These are phyloP conservation scores for Eucalyptus regnans DNA, from an alignment of 345 rosid species.

Conservation along the genomic window DNA sequence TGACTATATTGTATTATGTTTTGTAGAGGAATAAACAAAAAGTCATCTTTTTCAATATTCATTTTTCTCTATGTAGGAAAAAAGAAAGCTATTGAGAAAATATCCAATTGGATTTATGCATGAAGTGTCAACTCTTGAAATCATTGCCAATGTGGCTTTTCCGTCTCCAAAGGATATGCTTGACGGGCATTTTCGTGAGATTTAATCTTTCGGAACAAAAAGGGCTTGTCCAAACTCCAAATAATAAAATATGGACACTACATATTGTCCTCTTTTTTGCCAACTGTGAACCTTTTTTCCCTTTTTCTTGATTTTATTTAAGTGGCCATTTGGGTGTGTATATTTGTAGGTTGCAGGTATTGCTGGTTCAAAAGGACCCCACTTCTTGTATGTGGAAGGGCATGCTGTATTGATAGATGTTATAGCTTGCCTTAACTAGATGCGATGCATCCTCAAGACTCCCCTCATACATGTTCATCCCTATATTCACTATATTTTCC, in stretches of 20 bases:
- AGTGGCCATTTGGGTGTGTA: background rate
- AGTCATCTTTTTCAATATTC: background rate
- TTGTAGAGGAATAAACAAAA: background rate
- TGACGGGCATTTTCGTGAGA: background rate
- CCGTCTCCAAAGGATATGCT: no score
- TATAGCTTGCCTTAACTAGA: background rate
- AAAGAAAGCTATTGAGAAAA: background rate
- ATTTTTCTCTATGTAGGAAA: background rate
- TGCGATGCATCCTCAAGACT: no score
- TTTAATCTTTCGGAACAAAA: background rate
- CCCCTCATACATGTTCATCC: no score
- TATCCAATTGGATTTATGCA: background rate
- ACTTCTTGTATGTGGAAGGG: background rate
- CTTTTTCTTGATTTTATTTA: background rate
- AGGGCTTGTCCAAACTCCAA: background rate
- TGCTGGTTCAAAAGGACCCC: background rate
- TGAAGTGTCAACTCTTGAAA: background rate
- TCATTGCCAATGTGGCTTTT: background rate
- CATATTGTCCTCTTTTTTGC: background rate
- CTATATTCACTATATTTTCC: background rate
- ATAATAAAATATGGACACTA: background rate
- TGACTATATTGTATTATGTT: background rate
- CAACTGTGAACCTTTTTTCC: background rate
- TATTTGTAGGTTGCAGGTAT: background rate
- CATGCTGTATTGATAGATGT: background rate